phyloP scores from a whole-genome alignment of 768 basidiomycete species.

The Russula lepida region DNA sequence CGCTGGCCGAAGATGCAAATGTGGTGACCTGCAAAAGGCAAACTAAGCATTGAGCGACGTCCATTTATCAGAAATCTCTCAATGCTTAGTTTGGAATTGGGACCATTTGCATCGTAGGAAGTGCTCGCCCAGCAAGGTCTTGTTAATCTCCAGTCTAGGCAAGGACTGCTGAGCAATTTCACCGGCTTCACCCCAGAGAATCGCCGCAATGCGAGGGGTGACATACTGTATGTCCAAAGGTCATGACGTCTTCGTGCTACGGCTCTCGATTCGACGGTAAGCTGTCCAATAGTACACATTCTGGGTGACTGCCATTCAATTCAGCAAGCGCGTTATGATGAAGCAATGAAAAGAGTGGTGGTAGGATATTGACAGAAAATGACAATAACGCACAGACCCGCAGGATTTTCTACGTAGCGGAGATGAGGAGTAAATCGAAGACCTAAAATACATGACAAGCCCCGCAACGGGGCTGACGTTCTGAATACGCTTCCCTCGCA shows the following conservation, averaged over 20 bases:
- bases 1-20: not conserved
- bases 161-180: not conserved
- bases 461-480: not conserved
- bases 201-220: not conserved
- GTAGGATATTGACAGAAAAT: slow-evolving; percentile 8
- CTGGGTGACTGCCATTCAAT: not conserved
- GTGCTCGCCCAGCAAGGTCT: not conserved
- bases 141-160: not conserved
- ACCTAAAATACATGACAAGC: slow-evolving; percentile 12
- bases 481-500: slow-evolving; percentile 3
- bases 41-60: too few relatives aligned
- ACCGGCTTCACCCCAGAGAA: not conserved
- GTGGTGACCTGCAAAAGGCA: too few relatives aligned
- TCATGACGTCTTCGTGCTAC: not conserved
- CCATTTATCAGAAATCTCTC: too few relatives aligned
- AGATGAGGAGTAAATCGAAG: slow-evolving; percentile 17
- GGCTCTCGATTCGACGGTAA: not conserved
- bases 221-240: not conserved
- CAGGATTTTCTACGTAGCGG: slow-evolving; percentile 23
- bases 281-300: not conserved
- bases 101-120: not conserved
- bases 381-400: slow-evolving; percentile 28
- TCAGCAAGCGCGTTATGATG: not conserved
- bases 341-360: not conserved
- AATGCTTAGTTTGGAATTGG: not conserved